Base-by-base conservation (phyloP, 139 green algal species). In the Chlamydomonas applanata region DNA sequence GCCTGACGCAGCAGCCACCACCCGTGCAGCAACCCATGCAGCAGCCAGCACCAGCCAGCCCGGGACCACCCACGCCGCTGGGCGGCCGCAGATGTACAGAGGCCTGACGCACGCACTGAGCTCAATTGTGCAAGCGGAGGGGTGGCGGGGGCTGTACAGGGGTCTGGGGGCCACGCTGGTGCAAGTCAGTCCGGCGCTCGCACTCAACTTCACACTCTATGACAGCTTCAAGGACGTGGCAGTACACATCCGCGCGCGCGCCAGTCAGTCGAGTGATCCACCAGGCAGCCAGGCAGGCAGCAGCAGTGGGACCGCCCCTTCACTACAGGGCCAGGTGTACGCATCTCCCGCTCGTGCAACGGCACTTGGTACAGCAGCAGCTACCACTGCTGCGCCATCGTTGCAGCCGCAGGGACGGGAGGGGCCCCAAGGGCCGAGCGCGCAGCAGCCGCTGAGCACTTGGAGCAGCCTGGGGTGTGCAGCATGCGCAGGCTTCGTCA, bases 181-280 rank as follows among this genome's bases (percentile, higher is more conserved):
- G 74, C 94, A 97, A 78, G 87, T 91, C n/a, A 87, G 79, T 0
- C 94, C 94, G 4, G 91, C 82, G 30, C 82, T 98, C 2, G 94
- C 94, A 17, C 89, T 98, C 65, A 98, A 97, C 69, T 98, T 96
- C 74, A 89, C 78, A 45, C 84, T 93, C 1, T 98, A 98, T 59
- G 94, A 97, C 70, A 84, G 69, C 40, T 81, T 88, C 59, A 77
- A 71, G 30, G 13, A 52, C 52, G 4, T 72, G 3, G 45, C 44
- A 1, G 4, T 75, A 19, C n/a, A 53, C 19, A 22, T 67, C 63
- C 67, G 14, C 49, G 57, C n/a, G 30, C 24, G 3, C 40, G 1
- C 17, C 5, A 32, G 20, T 27, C 16, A 4, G 35, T 11, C 25
- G 2, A 63, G 4, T 16, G 27, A 72, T 44, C 44, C 64, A 11